phyloP scores from a whole-genome alignment of 2,329 filamentous ascomycete genomes.

The Fusarium lyarnte region DNA sequence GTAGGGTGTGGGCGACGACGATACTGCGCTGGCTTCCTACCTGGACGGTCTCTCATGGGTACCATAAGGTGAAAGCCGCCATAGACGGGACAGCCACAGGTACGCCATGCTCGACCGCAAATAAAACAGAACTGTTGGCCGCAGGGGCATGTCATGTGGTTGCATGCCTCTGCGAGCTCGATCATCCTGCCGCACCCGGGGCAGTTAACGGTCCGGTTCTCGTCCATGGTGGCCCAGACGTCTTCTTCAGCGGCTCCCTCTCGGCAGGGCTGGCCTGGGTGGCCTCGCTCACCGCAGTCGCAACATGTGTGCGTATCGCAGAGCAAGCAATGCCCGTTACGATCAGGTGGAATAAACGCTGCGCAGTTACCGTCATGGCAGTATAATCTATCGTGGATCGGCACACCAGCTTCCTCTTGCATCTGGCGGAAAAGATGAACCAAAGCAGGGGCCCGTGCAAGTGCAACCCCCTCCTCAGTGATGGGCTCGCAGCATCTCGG shows the following conservation, averaged over 20 bases:
- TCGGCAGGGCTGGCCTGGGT: slow-evolving; percentile 17
- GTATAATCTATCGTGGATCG: slow-evolving; percentile 27
- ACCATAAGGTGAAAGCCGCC: slow-evolving; percentile 10
- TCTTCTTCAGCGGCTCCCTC: slow-evolving; percentile 27
- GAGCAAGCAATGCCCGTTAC: slow-evolving; percentile 8
- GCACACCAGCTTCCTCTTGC: slow-evolving; percentile 10
- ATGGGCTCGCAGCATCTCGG: slow-evolving; percentile 37
- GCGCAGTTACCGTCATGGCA: slow-evolving; percentile 36
- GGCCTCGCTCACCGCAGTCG: slow-evolving; percentile 3
- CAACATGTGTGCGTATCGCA: slow-evolving; percentile 27
- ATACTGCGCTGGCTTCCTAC: slow-evolving; percentile 28
- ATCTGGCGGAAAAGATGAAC: slow-evolving; percentile 36
- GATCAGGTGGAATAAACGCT: slow-evolving; percentile 29
- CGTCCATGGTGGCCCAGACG: slow-evolving; percentile 41
- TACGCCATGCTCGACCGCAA: slow-evolving; percentile 56
- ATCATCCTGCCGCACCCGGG: slow-evolving; percentile 37
- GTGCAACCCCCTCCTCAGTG: slow-evolving; percentile 15
- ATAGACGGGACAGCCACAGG: slow-evolving; percentile 46
- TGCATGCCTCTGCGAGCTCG: slow-evolving; percentile 35
- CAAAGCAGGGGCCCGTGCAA: slow-evolving; percentile 22
- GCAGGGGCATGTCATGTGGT: slow-evolving; percentile 54
- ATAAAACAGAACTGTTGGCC: slow-evolving; percentile 59
- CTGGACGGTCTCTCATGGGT: slow-evolving; percentile 18
- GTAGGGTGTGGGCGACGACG: slow-evolving; percentile 6
- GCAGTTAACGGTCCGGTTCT: slow-evolving; percentile 35